Evolutionary conservation across 805 yeast species (phyloP).

Genomic region (Brettanomyces sp.): DNA sequence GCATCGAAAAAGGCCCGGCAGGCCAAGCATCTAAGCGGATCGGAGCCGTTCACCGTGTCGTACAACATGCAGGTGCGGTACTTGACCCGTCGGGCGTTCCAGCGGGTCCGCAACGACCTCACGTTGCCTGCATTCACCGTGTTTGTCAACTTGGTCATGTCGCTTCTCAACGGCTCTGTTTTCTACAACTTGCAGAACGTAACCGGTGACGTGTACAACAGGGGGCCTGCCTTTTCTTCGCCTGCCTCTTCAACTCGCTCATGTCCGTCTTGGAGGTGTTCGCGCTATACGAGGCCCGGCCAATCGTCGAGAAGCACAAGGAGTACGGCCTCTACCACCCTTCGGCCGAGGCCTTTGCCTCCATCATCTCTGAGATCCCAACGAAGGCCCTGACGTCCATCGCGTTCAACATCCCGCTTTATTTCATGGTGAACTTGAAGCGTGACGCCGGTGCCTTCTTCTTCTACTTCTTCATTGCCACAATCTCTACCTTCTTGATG

Average conservation of each 20-base stretch:
- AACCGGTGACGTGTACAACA: slow-evolving; percentile 38
- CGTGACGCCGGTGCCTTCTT: slow-evolving; percentile 44
- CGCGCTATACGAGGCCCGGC: slow-evolving; percentile 42
- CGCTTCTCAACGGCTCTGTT: slow-evolving; percentile 44
- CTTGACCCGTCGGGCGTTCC: slow-evolving; percentile 34
- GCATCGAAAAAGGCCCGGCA: slow-evolving; percentile 45
- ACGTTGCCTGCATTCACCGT: slow-evolving; percentile 33
- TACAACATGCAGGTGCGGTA: slow-evolving; percentile 42
- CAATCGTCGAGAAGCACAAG: slow-evolving; percentile 48
- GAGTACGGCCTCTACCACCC: slow-evolving; percentile 47
- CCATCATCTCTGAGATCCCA: slow-evolving; percentile 42
- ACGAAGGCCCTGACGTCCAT: slow-evolving; percentile 33
- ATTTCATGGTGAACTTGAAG: slow-evolving; percentile 43
- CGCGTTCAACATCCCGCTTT: slow-evolving; percentile 38
- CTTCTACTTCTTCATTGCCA: slow-evolving; percentile 36
- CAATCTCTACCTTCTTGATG: slow-evolving; percentile 37
- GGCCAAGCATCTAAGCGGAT: slow-evolving; percentile 33
- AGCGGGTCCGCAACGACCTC: slow-evolving; percentile 42
- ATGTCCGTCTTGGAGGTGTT: slow-evolving; percentile 49
- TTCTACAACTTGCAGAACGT: slow-evolving; percentile 36
- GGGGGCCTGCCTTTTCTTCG: slow-evolving; percentile 60
- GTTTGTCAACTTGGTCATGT: slow-evolving; percentile 40
- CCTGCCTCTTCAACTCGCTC: slow-evolving; percentile 51
- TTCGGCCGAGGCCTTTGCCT: slow-evolving; percentile 48
- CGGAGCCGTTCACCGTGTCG: slow-evolving; percentile 44